A percentile compares a stretch with the other conserved stretches of the same genome.
Evolutionary conservation across 2,329 filamentous ascomycete genomes (phyloP).

Genomic region (Aureobasidium sp.): DNA sequence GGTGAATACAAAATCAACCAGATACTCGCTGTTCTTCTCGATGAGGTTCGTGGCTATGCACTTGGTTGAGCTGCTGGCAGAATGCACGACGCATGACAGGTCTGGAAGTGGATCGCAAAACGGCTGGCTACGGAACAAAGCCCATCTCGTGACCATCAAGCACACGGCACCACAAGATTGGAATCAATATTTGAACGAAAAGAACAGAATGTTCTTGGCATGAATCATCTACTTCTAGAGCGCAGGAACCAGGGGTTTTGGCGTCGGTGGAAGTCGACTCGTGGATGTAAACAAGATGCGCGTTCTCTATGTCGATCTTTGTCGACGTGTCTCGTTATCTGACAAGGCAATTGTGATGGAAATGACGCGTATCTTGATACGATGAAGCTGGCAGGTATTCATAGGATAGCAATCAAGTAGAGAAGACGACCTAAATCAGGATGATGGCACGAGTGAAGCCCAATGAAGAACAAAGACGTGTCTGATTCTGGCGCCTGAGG

Average conservation of each 20-base stretch:
- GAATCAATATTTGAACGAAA: neutral
- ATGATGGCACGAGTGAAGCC: neutral
- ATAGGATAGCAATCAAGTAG: neutral
- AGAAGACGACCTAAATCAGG: neutral
- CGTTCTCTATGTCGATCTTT: neutral
- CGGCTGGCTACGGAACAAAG: neutral
- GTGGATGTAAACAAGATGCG: slow-evolving; percentile 1
- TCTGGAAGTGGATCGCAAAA: slow-evolving; percentile 14
- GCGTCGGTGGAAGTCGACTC: neutral
- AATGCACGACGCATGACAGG: slow-evolving; percentile 9
- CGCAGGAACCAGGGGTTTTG: neutral
- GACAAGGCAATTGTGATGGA: neutral
- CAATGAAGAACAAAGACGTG: slow-evolving; percentile 12
- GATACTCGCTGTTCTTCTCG: neutral
- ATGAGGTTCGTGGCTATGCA: neutral
- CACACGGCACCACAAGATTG: slow-evolving; percentile 3
- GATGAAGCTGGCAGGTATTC: neutral
- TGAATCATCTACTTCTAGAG: neutral
- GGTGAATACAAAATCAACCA: neutral
- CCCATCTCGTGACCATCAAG: slow-evolving; percentile 10
- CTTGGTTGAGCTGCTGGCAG: neutral
- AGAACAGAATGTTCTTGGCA: neutral
- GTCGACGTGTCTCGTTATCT: neutral
- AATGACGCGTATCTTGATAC: neutral
- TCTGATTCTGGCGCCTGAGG: neutral